Conservation (phyloP, 1,139 yeast species). For the Zygosaccharomyces pseudobailii region DNA sequence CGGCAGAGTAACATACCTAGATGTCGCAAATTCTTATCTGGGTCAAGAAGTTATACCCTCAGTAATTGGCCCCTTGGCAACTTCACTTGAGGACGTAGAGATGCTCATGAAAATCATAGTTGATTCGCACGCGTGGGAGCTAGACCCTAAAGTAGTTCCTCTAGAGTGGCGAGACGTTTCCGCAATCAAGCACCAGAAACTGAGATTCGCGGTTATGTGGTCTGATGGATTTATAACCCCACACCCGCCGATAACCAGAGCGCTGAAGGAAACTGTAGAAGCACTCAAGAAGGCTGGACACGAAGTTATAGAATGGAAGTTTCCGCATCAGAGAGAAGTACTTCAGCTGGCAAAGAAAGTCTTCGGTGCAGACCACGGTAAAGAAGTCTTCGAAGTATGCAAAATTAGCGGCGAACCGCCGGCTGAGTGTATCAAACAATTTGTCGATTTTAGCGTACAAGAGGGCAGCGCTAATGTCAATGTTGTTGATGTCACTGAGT, state of each 20-base stretch:
- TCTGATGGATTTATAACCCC: conserved; percentile 48
- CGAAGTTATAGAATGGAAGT: conserved; percentile 24
- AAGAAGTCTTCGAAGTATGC: conserved; percentile 30
- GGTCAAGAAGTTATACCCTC: conserved; percentile 55
- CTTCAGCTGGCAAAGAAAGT: conserved; percentile 30
- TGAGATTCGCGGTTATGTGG: conserved; percentile 40
- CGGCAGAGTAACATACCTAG: conserved; percentile 47
- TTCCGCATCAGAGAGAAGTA: conserved; percentile 33
- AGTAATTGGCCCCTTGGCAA: conserved; percentile 54
- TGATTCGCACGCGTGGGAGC: conserved; percentile 57
- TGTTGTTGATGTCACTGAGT: conserved; percentile 35
- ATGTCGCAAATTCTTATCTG: conserved; percentile 49
- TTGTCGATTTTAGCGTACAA: background rate
- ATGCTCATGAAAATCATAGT: conserved; percentile 54
- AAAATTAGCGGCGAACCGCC: conserved; percentile 42
- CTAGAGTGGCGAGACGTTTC: conserved; percentile 53
- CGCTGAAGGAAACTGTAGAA: conserved; percentile 39
- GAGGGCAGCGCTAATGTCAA: background rate
- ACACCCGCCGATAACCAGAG: conserved; percentile 53
- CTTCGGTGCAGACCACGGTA: conserved; percentile 36
- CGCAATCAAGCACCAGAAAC: conserved; percentile 37
- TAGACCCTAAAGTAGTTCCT: conserved; percentile 47
- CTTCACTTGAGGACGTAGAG: conserved; percentile 59
- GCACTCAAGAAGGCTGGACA: conserved; percentile 36
- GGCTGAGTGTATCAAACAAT: conserved; percentile 23